Evolutionary conservation across 306 rosid species (phyloP).

Genomic region (Quercus parvula): DNA sequence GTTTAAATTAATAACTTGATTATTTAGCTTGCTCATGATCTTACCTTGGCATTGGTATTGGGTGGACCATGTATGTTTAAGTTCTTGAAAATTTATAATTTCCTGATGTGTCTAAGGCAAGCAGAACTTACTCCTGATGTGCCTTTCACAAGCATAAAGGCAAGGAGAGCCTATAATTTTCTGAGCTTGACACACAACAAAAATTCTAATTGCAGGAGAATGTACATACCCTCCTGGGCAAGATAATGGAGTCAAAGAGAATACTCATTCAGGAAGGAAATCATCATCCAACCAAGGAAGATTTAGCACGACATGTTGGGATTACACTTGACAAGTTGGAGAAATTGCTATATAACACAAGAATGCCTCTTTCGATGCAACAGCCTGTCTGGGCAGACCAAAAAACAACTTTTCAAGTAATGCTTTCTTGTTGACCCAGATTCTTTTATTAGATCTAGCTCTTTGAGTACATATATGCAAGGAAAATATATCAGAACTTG

Average conservation of each 20-base stretch:
- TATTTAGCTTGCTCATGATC: not conserved
- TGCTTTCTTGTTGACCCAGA: constrained; percentile 15
- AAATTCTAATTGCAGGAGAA: constrained; percentile 60
- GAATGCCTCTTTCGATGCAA: constrained; percentile 83
- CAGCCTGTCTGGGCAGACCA: constrained; percentile 82
- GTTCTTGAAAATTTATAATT: not conserved
- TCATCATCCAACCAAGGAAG: constrained; percentile 68
- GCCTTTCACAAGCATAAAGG: too few species aligned
- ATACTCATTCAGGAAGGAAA: constrained; percentile 62
- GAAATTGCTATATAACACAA: constrained; percentile 48
- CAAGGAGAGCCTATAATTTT: too few species aligned
- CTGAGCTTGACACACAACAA: not conserved
- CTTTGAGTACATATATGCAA: constrained; percentile 6
- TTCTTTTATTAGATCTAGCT: constrained; percentile 1
- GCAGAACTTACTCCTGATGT: not conserved
- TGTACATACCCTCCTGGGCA: constrained; percentile 61
- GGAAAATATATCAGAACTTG: not conserved
- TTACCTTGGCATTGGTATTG: not conserved
- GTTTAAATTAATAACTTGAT: not conserved
- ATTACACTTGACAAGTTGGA: constrained; percentile 73
- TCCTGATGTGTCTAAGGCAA: not conserved
- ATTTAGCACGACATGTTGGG: constrained; percentile 63
- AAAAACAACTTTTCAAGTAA: constrained; percentile 83
- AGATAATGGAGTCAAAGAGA: constrained; percentile 71
- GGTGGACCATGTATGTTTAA: not conserved